phyloP scores from a whole-genome alignment of 805 yeast genomes.

The Schizosaccharomyces cryophilus region DNA sequence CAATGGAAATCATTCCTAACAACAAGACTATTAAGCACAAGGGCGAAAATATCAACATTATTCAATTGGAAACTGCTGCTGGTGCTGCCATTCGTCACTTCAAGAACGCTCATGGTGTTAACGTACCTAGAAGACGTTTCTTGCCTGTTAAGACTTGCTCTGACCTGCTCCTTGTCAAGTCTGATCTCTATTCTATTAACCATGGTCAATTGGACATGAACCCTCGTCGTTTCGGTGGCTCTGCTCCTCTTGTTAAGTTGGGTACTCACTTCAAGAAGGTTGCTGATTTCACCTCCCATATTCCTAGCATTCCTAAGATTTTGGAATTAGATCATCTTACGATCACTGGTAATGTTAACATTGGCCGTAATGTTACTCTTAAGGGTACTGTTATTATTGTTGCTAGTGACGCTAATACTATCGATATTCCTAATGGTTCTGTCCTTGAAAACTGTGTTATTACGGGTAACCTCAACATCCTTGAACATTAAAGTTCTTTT shows the following conservation, averaged over 20 bases:
- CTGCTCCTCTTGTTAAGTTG: constrained; percentile 81
- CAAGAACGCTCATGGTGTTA: constrained; percentile 86
- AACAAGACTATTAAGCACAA: constrained; percentile 38
- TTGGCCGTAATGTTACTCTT: constrained; percentile 73
- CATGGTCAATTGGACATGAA: constrained; percentile 78
- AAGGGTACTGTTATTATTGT: constrained; percentile 96
- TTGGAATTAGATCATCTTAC: constrained; percentile 92
- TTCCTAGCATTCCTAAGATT: constrained; percentile 86
- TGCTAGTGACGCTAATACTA: constrained; percentile 87
- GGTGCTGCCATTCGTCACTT: constrained; percentile 98
- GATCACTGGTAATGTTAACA: constrained; percentile 81
- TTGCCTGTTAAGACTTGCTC: constrained; percentile 95
- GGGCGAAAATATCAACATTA: constrained; percentile 29
- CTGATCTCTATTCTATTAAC: constrained; percentile 71
- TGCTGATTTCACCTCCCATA: constrained; percentile 65
- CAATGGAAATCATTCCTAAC: constrained; percentile 90
- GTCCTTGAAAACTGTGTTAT: constrained; percentile 87
- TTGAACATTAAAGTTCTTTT: constrained; percentile 39
- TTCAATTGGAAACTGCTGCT: constrained; percentile 94
- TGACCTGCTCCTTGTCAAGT: constrained; percentile 78
- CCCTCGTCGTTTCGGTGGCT: constrained; percentile 65
- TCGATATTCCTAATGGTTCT: constrained; percentile 92
- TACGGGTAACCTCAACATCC: constrained; percentile 83
- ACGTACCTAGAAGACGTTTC: constrained; percentile 93
- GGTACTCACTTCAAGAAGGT: constrained; percentile 96